Evolutionary conservation across 2,329 filamentous ascomycete species (phyloP), one percentile per base, ranked within the genome.

Genomic region (Nemania sp.): DNA sequence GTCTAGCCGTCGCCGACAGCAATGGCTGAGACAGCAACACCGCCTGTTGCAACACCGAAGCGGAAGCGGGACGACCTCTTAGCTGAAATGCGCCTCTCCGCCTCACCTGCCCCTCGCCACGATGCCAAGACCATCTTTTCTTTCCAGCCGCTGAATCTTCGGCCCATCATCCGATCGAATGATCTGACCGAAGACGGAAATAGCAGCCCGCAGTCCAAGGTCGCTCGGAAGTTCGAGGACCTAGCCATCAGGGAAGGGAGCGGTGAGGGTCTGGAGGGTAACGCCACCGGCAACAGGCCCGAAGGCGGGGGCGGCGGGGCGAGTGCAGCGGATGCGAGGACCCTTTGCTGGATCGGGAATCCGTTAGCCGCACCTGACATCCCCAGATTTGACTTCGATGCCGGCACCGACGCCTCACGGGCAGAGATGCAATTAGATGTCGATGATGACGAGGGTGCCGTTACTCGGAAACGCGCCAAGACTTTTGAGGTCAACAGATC

Each of bases 161-260:
- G 55, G 49, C 60, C 62, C 18, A 40, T 57, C 34, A 21, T 40
- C 40, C 42, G 43, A n/a, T 54, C 62, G 18, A 46, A 59, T 34
- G 59, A 62, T 21, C 51, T 37, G 21, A 18, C 59, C 42, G 78
- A 81, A 32, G 81, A 83, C 52, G 82, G 81, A 59, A 79, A 74
- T 68, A 77, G 73, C 64, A 86, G 83, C 64, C 83, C 83, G n/a
- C 77, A 79, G 55, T 80, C 80, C 43, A 79, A 73, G 55, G 81
- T 86, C 42, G 81, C 79, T 40, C 79, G 81, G 69, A 77, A 77
- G 67, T 84, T 86, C 72, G 77, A 78, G 52, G 79, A 82, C 57
- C 77, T 86, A 52, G 79, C 76, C 13, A 72, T 86, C 56, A 29
- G 25, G 25, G 74, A 55, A 15, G 62, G 60, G 32, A 47, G 49